Percentiles rank a stretch among this genome's conserved stretches.
phyloP scores from a whole-genome alignment of 139 green algal species.

The Coelastrella sp. region DNA sequence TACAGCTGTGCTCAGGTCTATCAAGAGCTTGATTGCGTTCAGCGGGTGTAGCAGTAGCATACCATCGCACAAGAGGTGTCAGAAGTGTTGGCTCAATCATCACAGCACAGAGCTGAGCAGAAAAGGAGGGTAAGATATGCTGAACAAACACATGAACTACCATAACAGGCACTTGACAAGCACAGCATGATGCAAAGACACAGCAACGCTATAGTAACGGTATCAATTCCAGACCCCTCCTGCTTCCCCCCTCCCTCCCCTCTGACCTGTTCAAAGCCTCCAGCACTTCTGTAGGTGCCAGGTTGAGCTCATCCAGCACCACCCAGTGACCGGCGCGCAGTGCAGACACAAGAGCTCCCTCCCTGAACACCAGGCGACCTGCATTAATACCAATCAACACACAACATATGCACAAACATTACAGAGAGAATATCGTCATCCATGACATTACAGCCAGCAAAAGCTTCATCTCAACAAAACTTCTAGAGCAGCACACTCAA shows the following conservation, averaged over 20 bases:
- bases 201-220: neutral
- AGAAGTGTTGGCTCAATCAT: constrained; percentile 44
- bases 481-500: neutral
- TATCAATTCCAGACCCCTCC: neutral
- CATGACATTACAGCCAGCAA: too few relatives aligned
- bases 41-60: neutral
- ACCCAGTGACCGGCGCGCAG: constrained; percentile 94
- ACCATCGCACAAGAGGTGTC: constrained; percentile 52
- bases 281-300: constrained; percentile 94
- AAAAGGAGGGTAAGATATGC: neutral
- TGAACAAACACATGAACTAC: neutral
- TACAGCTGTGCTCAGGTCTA: neutral
- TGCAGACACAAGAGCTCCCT: constrained; percentile 95
- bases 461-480: neutral
- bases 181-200: neutral
- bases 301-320: constrained; percentile 99
- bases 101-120: neutral
- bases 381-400: neutral
- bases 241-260: neutral
- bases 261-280: constrained; percentile 96
- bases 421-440: too few relatives aligned
- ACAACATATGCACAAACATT: too few relatives aligned
- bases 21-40: constrained; percentile 40
- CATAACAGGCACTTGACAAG: neutral
- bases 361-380: constrained; percentile 87